These are phyloP conservation scores for Tetracladium setigerum DNA, from an alignment of 495 filamentous ascomycete species.

Conservation along the genomic window DNA sequence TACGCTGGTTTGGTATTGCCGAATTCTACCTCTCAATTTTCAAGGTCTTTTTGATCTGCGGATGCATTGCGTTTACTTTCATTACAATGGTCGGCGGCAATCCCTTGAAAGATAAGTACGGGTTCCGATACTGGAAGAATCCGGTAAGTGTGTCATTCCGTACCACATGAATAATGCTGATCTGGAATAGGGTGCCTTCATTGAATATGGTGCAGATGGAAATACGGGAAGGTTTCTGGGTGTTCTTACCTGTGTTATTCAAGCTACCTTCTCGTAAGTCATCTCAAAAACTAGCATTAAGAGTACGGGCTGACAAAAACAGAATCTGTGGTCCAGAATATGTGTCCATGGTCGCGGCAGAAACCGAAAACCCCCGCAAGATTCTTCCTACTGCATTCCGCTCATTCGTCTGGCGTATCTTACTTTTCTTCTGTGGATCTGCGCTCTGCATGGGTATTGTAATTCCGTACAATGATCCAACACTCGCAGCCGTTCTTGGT, in stretches of 20 bases:
- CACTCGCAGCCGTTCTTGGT: conserved; percentile 23
- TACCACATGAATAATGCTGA: conserved; percentile 44
- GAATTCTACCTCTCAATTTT: conserved; percentile 40
- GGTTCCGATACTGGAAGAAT: conserved; percentile 58
- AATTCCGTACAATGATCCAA: conserved; percentile 47
- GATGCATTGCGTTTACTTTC: conserved; percentile 23
- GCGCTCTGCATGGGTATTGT: conserved; percentile 63
- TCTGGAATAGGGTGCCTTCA: conserved; percentile 64
- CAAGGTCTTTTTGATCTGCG: conserved; percentile 64
- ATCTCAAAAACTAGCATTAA: no score
- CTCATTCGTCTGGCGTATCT: conserved; percentile 58
- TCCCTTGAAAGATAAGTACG: conserved; percentile 30
- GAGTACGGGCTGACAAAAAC: conserved; percentile 64
- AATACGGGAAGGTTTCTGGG: conserved; percentile 54
- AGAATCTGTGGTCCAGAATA: conserved; percentile 76
- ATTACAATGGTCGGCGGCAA: conserved; percentile 26
- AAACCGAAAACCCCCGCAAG: conserved; percentile 59
- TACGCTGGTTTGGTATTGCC: conserved; percentile 33
- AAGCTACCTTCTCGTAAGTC: conserved; percentile 63
- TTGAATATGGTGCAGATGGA: conserved; percentile 43
- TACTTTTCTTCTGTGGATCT: conserved; percentile 60
- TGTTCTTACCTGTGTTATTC: conserved; percentile 67
- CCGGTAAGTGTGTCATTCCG: conserved; percentile 57
- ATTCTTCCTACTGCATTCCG: conserved; percentile 59
- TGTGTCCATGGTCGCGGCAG: conserved; percentile 64